phyloP scores from a whole-genome alignment of 345 rosid genomes.

The Euphorbia pulcherrima region DNA sequence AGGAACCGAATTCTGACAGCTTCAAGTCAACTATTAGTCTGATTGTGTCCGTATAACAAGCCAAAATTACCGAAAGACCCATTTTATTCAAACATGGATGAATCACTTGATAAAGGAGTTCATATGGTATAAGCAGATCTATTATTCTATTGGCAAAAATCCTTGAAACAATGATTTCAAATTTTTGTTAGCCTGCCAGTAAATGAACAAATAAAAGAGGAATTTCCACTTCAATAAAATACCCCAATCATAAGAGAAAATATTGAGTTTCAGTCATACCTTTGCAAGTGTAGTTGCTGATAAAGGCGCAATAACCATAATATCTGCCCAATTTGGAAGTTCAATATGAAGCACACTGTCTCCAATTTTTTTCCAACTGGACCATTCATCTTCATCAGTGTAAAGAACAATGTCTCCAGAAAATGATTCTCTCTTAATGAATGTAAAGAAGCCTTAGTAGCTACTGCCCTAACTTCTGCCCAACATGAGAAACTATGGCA shows the following conservation, averaged over 20 bases:
- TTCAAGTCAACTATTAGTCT: too few species aligned
- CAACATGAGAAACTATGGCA: slow-evolving; percentile 80
- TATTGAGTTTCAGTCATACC: slow-evolving; percentile 32
- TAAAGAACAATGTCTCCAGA: slow-evolving; percentile 65
- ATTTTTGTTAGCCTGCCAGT: too few species aligned
- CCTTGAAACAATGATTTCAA: too few species aligned
- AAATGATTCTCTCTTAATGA: slow-evolving; percentile 61
- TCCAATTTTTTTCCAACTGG: slow-evolving; percentile 78
- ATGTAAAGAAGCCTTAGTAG: slow-evolving; percentile 66
- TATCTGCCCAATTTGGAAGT: slow-evolving; percentile 90
- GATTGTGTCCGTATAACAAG: neutral
- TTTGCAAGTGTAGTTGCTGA: slow-evolving; percentile 94
- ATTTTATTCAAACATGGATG: neutral
- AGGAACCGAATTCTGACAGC: too few species aligned
- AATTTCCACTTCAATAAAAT: neutral
- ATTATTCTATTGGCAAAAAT: neutral
- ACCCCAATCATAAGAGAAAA: neutral
- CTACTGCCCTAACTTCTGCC: slow-evolving; percentile 89
- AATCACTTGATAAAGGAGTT: too few species aligned
- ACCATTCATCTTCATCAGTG: slow-evolving; percentile 91
- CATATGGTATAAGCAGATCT: neutral
- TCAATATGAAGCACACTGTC: slow-evolving; percentile 90
- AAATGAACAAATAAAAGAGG: too few species aligned
- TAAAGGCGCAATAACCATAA: slow-evolving; percentile 82
- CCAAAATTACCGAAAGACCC: neutral